A percentile compares a stretch with the other conserved stretches of the same genome.
These are phyloP conservation scores for Ganoderma meredithae DNA, from an alignment of 1,284 basidiomycete genomes.

Conservation along the genomic window DNA sequence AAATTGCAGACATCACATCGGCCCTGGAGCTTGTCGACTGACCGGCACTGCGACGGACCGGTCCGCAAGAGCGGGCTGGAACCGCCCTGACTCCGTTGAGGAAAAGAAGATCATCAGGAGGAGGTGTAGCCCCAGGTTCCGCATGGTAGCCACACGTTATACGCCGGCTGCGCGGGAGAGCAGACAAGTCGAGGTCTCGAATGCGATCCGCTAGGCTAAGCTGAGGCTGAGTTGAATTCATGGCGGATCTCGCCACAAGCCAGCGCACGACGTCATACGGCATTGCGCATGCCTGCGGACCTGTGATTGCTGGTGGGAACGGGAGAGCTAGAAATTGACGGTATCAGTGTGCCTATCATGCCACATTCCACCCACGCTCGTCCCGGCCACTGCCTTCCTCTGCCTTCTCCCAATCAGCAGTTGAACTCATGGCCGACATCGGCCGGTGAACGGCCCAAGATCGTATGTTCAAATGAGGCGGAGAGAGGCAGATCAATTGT, in stretches of 20 bases:
- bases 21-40: neutral
- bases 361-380: neutral
- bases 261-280: neutral
- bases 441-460: neutral
- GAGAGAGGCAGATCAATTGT: neutral
- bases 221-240: neutral
- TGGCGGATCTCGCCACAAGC: neutral
- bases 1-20: neutral
- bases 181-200: no score
- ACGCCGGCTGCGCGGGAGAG: no score
- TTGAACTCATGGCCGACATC: neutral
- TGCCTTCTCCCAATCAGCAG: neutral
- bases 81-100: neutral
- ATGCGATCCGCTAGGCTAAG: no score
- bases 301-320: slow-evolving; percentile 1
- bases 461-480: neutral
- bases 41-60: neutral
- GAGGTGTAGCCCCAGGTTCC: neutral
- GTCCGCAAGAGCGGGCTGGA: neutral
- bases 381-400: neutral
- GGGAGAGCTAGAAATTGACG: neutral
- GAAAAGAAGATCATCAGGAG: neutral
- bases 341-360: slow-evolving; percentile 1
- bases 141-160: no score
- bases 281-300: neutral